Conservation (phyloP, 208 protist genomes). For the Trypanosomatidae sp. region DNA sequence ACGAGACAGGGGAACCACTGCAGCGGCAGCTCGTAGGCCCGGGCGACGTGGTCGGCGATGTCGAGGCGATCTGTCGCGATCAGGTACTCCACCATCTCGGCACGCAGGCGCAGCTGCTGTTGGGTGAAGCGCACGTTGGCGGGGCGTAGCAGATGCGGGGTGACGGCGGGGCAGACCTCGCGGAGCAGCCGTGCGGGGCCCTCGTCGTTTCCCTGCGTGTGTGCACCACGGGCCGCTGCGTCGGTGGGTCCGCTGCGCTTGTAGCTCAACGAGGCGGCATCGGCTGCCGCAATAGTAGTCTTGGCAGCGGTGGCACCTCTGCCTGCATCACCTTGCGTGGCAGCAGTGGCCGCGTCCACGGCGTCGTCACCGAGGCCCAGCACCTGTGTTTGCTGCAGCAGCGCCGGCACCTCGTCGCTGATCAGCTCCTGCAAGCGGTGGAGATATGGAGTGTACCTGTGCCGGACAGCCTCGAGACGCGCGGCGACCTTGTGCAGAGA, state of each 20-base stretch:
- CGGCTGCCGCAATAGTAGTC: too few species aligned
- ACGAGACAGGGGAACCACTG: slow-evolving; percentile 74
- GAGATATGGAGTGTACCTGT: slow-evolving; percentile 53
- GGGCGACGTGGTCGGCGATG: slow-evolving; percentile 57
- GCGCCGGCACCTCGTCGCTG: slow-evolving; percentile 40
- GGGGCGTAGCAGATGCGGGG: slow-evolving; percentile 52
- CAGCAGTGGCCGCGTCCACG: too few species aligned
- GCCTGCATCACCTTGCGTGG: too few species aligned
- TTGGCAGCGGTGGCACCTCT: too few species aligned
- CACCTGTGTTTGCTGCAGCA: slow-evolving; percentile 41
- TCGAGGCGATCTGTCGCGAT: slow-evolving; percentile 54
- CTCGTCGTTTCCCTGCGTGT: not conserved
- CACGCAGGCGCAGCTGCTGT: slow-evolving; percentile 53
- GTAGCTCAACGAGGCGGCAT: too few species aligned
- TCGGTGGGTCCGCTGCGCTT: too few species aligned
- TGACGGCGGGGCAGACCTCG: slow-evolving; percentile 55
- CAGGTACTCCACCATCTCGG: slow-evolving; percentile 84
- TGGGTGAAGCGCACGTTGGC: slow-evolving; percentile 45
- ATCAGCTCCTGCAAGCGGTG: slow-evolving; percentile 35
- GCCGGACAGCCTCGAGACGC: slow-evolving; percentile 53
- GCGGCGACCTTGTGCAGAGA: slow-evolving; percentile 72
- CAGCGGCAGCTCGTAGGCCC: slow-evolving; percentile 62
- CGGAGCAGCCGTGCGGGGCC: slow-evolving; percentile 25
- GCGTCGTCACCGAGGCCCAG: slow-evolving; percentile 16
- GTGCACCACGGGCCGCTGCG: not conserved